These are phyloP conservation scores for Mimosa bimucronata DNA, from an alignment of 306 rosid genomes.

Conservation along the genomic window DNA sequence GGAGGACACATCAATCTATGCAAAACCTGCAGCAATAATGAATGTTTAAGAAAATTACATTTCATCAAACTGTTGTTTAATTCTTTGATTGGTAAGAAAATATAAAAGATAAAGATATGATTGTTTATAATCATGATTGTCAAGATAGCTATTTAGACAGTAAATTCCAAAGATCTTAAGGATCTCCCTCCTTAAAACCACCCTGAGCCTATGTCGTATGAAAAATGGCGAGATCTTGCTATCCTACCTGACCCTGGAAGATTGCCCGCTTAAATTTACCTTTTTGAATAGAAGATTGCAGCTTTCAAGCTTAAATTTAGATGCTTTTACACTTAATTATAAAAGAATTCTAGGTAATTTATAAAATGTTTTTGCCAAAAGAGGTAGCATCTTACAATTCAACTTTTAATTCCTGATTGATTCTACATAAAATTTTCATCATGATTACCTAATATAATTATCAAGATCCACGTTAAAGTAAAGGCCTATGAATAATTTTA, in stretches of 20 bases:
- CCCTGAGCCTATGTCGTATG: not conserved
- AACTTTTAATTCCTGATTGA: not conserved
- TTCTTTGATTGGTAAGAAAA: not conserved
- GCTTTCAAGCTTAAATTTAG: not conserved
- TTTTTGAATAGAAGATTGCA: too few species aligned
- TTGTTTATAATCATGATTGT: not conserved
- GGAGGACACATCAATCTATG: conserved; percentile 7
- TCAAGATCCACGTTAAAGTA: not conserved
- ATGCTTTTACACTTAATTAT: not conserved
- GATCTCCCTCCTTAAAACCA: not conserved
- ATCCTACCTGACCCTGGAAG: not conserved
- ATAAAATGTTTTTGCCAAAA: not conserved
- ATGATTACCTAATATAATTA: not conserved
- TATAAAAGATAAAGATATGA: not conserved
- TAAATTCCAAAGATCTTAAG: not conserved
- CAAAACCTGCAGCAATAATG: conserved; percentile 1
- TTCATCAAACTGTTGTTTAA: not conserved
- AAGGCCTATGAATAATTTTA: not conserved
- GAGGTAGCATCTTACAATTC: not conserved
- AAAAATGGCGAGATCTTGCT: not conserved
- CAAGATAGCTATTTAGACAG: not conserved
- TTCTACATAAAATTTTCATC: not conserved
- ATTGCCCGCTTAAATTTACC: not conserved
- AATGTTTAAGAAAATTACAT: conserved; percentile 12
- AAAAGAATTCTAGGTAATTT: not conserved